phyloP scores from a whole-genome alignment of 495 filamentous ascomycete genomes.

The Podospora bellae-mahoneyi region DNA sequence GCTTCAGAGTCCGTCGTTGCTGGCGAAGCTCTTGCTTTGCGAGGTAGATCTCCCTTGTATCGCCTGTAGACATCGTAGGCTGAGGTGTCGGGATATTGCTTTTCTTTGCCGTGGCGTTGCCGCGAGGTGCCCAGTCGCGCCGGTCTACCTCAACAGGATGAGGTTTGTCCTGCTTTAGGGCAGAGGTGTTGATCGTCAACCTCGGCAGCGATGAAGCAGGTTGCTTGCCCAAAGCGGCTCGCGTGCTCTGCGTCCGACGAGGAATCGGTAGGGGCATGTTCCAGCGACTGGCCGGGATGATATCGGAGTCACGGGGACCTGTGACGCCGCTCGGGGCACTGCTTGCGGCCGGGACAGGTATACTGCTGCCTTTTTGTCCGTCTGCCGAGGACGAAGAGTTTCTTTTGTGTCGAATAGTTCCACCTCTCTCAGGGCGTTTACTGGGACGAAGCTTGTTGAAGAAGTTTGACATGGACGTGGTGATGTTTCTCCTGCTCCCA shows the following conservation, averaged over 20 bases:
- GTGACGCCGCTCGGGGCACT: background rate
- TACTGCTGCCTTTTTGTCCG: background rate
- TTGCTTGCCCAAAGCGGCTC: background rate
- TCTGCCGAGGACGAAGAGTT: background rate
- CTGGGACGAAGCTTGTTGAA: conserved; percentile 39
- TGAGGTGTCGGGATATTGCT: background rate
- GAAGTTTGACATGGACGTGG: conserved; percentile 28
- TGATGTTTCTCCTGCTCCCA: conserved; percentile 10
- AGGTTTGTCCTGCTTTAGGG: background rate
- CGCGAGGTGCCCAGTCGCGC: background rate
- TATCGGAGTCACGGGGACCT: conserved; percentile 18
- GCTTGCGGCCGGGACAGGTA: conserved; percentile 2
- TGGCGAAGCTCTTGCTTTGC: conserved; percentile 39
- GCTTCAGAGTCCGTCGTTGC: conserved; percentile 38
- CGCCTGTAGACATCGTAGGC: conserved; percentile 18
- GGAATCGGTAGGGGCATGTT: conserved; percentile 23
- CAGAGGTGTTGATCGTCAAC: background rate
- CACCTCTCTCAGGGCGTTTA: conserved; percentile 42
- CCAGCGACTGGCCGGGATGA: conserved; percentile 22
- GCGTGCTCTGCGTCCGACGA: conserved; percentile 17
- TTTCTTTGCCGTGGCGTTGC: no score
- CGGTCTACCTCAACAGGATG: background rate
- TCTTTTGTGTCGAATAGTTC: conserved; percentile 30
- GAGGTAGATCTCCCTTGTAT: conserved; percentile 28
- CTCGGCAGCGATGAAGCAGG: background rate